A percentile compares a stretch with the other conserved stretches of the same genome.
These are phyloP conservation scores for Mortierella sp. DNA, from an alignment of 371 early-diverging fungal genomes.

Conservation along the genomic window DNA sequence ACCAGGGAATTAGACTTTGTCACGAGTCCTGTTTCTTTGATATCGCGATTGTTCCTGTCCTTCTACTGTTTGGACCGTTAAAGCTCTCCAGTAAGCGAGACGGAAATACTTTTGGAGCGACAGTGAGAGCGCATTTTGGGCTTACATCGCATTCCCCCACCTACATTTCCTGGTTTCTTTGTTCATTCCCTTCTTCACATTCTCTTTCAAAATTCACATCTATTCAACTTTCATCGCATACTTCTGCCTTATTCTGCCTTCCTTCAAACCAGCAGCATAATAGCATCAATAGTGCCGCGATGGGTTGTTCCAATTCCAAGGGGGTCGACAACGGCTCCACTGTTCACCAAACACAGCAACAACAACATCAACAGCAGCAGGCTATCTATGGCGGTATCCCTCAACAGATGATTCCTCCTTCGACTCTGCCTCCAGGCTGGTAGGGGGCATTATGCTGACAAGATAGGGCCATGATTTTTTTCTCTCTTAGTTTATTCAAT, in stretches of 20 bases:
- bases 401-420: conserved; percentile 30
- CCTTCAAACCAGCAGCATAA: not conserved
- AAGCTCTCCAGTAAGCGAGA: too few relatives aligned
- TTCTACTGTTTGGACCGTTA: too few relatives aligned
- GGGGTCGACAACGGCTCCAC: conserved; percentile 11
- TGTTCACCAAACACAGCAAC: conserved; percentile 8
- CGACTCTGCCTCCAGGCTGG: conserved; percentile 51
- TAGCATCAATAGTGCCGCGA: not conserved
- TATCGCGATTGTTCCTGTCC: too few relatives aligned
- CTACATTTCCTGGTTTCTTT: too few relatives aligned
- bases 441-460: conserved; percentile 7
- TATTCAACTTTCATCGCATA: not conserved
- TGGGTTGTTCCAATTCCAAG: conserved; percentile 46
- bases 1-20: too few relatives aligned
- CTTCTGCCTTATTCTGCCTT: not conserved
- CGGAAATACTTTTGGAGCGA: too few relatives aligned
- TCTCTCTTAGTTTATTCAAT: not conserved
- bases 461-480: too few relatives aligned
- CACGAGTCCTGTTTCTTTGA: too few relatives aligned
- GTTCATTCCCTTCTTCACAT: not conserved
- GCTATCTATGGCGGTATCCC: conserved; percentile 11
- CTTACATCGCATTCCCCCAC: too few relatives aligned
- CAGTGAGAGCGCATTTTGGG: too few relatives aligned
- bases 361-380: conserved; percentile 19
- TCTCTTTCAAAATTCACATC: not conserved